phyloP scores from a whole-genome alignment of 2,329 filamentous ascomycete genomes.

The Exophiala mesophila region DNA sequence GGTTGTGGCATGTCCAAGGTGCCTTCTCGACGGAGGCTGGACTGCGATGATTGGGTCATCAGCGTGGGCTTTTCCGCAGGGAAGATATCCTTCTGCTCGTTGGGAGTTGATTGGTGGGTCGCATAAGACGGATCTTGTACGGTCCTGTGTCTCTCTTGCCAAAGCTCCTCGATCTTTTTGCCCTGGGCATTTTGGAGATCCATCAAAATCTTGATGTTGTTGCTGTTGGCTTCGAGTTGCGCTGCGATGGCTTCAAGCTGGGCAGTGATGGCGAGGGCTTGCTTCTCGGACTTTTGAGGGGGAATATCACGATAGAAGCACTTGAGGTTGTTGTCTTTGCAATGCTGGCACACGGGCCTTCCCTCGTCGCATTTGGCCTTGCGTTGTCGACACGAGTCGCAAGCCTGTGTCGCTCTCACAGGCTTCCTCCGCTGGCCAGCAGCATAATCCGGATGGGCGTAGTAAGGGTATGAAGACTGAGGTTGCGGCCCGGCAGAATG shows the following conservation, averaged over 20 bases:
- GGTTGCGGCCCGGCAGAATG: constrained; percentile 23
- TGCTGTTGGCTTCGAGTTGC: constrained; percentile 19
- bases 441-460: constrained; percentile 8
- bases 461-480: constrained; percentile 11
- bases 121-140: constrained; percentile 4
- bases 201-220: constrained; percentile 16
- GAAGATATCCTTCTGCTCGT: constrained; percentile 17
- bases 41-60: constrained; percentile 4
- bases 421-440: constrained; percentile 21
- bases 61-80: constrained; percentile 36
- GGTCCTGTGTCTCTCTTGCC: neutral
- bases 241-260: constrained; percentile 19
- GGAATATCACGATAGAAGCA: constrained; percentile 90
- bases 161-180: constrained; percentile 12
- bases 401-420: constrained; percentile 57
- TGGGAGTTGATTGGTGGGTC: constrained; percentile 2
- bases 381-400: constrained; percentile 78
- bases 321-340: constrained; percentile 75
- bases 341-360: constrained; percentile 74
- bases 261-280: constrained; percentile 23
- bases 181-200: constrained; percentile 12
- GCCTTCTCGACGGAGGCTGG: constrained; percentile 21
- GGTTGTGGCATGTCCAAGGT: constrained; percentile 21
- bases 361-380: constrained; percentile 92
- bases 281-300: constrained; percentile 70